phyloP scores from a whole-genome alignment of 2,329 filamentous ascomycete species.

The Davidsoniella eucalypti region DNA sequence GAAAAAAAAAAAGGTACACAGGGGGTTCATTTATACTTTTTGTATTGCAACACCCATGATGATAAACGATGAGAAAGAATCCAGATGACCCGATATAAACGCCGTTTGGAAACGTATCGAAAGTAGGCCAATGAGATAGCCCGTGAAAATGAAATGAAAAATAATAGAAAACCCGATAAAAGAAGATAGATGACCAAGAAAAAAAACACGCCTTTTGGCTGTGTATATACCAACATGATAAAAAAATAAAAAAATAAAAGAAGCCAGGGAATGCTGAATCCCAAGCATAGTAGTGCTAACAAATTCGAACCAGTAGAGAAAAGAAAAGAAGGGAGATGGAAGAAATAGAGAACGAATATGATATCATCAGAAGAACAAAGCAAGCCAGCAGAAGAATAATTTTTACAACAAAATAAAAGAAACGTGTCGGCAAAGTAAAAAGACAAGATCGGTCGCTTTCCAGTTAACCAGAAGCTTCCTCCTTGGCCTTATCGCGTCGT shows the following conservation, averaged over 20 bases:
- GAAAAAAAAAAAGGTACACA: conserved; percentile 1
- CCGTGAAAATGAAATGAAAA: too few relatives aligned
- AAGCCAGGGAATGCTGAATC: not conserved
- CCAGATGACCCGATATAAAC: not conserved
- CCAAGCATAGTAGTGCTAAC: not conserved
- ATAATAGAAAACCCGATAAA: too few relatives aligned
- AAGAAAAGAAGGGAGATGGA: not conserved
- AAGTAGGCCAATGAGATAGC: too few relatives aligned
- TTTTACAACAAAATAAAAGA: not conserved
- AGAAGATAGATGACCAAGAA: too few relatives aligned
- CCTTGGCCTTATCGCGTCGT: conserved; percentile 17
- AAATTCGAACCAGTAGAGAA: not conserved
- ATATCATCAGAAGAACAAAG: not conserved
- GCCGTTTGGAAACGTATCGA: not conserved
- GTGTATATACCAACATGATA: not conserved
- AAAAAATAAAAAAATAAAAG: too few relatives aligned
- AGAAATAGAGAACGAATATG: conserved; percentile 1
- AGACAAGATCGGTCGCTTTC: not conserved
- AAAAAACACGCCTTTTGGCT: too few relatives aligned
- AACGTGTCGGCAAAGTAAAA: not conserved
- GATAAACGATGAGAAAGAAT: too few relatives aligned
- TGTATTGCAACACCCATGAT: too few relatives aligned
- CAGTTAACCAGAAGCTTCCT: not conserved
- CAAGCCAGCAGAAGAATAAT: not conserved
- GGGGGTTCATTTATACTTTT: too few relatives aligned